These are phyloP conservation scores for Microbotryomycetes sp. DNA, from an alignment of 1,284 basidiomycete species.

Conservation along the genomic window DNA sequence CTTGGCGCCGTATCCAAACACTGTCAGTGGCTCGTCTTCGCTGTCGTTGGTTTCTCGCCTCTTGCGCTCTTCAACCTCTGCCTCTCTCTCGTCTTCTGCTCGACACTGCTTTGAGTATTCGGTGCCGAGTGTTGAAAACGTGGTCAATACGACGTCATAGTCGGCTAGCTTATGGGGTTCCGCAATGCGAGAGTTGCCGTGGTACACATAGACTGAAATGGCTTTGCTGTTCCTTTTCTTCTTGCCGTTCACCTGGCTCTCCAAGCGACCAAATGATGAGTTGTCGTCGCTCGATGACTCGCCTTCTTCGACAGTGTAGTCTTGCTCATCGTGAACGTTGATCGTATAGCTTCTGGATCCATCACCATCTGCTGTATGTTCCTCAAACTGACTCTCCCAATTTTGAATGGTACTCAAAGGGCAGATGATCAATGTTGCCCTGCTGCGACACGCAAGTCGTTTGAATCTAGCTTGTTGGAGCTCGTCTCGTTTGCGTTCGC, in stretches of 20 bases:
- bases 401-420: conserved; percentile 94
- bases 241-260: too few species aligned
- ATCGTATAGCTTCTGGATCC: conserved; percentile 45
- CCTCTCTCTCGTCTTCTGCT: conserved; percentile 36
- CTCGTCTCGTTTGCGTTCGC: conserved; percentile 58
- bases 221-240: conserved; percentile 38
- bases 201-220: conserved; percentile 87
- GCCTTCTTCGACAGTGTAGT: conserved; percentile 6
- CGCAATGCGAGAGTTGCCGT: conserved; percentile 79
- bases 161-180: conserved; percentile 80
- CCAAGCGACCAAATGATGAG: not conserved
- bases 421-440: conserved; percentile 92
- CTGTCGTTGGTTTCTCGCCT: conserved; percentile 15
- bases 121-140: conserved; percentile 88
- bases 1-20: conserved; percentile 55
- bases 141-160: conserved; percentile 96
- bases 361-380: conserved; percentile 78
- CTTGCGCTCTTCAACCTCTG: conserved; percentile 14
- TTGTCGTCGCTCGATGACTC: not conserved
- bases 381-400: conserved; percentile 97
- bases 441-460: conserved; percentile 64
- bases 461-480: conserved; percentile 52
- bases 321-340: conserved; percentile 22
- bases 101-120: conserved; percentile 80
- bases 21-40: conserved; percentile 56